Conservation (phyloP, 2,329 filamentous ascomycete genomes). For the Trichoderma breve region DNA sequence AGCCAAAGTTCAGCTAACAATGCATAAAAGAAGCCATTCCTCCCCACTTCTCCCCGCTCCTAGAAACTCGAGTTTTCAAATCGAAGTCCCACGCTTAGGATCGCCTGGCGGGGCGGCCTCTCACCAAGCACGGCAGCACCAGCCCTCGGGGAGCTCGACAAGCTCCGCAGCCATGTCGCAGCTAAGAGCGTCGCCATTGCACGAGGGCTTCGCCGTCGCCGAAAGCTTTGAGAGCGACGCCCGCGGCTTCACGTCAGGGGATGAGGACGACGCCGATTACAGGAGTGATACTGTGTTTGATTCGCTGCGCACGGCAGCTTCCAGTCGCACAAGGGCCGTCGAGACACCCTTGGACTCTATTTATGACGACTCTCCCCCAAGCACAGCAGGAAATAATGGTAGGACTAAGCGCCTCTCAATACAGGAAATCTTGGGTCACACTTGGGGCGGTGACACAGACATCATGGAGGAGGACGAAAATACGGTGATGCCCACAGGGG, state of each 20-base stretch:
- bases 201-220: slow-evolving; percentile 53
- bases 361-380: slow-evolving; percentile 75
- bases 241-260: slow-evolving; percentile 62
- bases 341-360: slow-evolving; percentile 75
- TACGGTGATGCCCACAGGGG: slow-evolving; percentile 49
- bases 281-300: slow-evolving; percentile 77
- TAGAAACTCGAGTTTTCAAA: slow-evolving; percentile 53
- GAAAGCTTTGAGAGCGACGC: slow-evolving; percentile 68
- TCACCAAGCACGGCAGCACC: slow-evolving; percentile 39
- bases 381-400: slow-evolving; percentile 51
- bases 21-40: slow-evolving; percentile 43
- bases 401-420: slow-evolving; percentile 57
- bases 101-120: slow-evolving; percentile 40
- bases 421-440: slow-evolving; percentile 55
- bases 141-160: slow-evolving; percentile 43
- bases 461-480: slow-evolving; percentile 65
- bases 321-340: slow-evolving; percentile 62
- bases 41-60: slow-evolving; percentile 57
- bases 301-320: slow-evolving; percentile 69
- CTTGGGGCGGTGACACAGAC: slow-evolving; percentile 54
- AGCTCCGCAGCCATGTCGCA: slow-evolving; percentile 43
- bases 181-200: slow-evolving; percentile 30
- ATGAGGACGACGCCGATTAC: slow-evolving; percentile 76
- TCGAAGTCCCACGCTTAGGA: slow-evolving; percentile 50
- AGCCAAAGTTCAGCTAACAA: slow-evolving; percentile 15